A percentile compares a stretch with the other conserved stretches of the same genome.
Conservation (phyloP, 805 yeast species). For the Zygotorulaspora danielsina region DNA sequence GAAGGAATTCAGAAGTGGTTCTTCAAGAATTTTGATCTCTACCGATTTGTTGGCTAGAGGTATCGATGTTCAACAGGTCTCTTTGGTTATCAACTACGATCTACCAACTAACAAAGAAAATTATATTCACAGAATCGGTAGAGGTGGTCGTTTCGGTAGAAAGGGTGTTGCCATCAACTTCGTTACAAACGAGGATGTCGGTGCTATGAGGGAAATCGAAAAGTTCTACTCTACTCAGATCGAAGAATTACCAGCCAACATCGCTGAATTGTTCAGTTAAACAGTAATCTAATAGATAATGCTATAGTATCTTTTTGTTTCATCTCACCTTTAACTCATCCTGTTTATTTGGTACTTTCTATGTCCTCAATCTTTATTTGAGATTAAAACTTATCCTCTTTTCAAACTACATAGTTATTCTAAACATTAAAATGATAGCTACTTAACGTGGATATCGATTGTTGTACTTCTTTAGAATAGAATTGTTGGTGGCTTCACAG, state of each 20-base stretch:
- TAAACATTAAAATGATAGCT: neutral
- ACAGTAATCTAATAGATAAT: slow-evolving; percentile 10
- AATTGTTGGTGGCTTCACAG: too few relatives aligned
- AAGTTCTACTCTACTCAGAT: slow-evolving; percentile 69
- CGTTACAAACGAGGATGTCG: slow-evolving; percentile 74
- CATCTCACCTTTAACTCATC: slow-evolving; percentile 3
- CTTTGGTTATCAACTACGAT: slow-evolving; percentile 92
- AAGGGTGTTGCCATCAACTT: slow-evolving; percentile 97
- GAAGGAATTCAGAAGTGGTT: slow-evolving; percentile 93
- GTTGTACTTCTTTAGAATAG: too few relatives aligned
- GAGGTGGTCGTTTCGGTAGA: slow-evolving; percentile 98
- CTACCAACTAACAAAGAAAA: slow-evolving; percentile 90
- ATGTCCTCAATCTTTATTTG: slow-evolving; percentile 1
- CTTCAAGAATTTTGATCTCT: slow-evolving; percentile 88
- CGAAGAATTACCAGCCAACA: slow-evolving; percentile 73
- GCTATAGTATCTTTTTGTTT: slow-evolving; percentile 11
- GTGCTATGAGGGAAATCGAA: slow-evolving; percentile 69
- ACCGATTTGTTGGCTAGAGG: slow-evolving; percentile 99
- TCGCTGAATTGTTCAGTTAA: slow-evolving; percentile 44
- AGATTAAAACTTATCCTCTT: slow-evolving; percentile 2
- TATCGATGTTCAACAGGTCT: slow-evolving; percentile 96
- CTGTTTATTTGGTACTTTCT: slow-evolving; percentile 3
- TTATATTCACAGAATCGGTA: slow-evolving; percentile 95
- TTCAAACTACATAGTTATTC: slow-evolving; percentile 2
- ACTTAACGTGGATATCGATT: neutral